Conservation (phyloP, 2,329 filamentous ascomycete species). For the Cephalotrichum gorgonifer region DNA sequence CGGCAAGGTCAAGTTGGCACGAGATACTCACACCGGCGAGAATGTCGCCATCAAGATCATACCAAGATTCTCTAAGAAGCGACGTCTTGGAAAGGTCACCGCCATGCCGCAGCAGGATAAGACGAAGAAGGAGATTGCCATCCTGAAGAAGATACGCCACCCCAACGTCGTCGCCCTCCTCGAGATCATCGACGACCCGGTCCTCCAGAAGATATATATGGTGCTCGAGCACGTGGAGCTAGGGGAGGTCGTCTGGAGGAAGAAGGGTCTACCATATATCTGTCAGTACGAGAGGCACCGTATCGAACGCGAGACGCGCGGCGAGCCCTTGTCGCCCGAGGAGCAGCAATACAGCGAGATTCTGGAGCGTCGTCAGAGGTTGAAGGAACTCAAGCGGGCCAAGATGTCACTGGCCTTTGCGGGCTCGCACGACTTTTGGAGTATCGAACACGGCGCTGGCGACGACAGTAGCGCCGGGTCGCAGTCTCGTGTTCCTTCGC, state of each 20-base stretch:
- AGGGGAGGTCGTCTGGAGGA: slow-evolving; percentile 90
- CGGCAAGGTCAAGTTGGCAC: slow-evolving; percentile 92
- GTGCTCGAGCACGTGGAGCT: slow-evolving; percentile 91
- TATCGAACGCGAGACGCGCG: slow-evolving; percentile 60
- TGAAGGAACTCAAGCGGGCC: slow-evolving; percentile 48
- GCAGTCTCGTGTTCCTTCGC: slow-evolving; percentile 30
- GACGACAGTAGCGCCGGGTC: slow-evolving; percentile 36
- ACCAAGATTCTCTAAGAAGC: slow-evolving; percentile 85
- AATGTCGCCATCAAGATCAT: slow-evolving; percentile 98
- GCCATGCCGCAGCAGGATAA: slow-evolving; percentile 59
- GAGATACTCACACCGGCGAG: slow-evolving; percentile 63
- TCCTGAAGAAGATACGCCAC: slow-evolving; percentile 95
- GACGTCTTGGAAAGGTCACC: slow-evolving; percentile 76
- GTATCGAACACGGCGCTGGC: slow-evolving; percentile 64
- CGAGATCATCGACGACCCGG: slow-evolving; percentile 95
- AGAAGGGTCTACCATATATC: slow-evolving; percentile 75
- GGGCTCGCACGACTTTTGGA: slow-evolving; percentile 64
- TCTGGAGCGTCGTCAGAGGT: slow-evolving; percentile 45
- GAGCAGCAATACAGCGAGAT: slow-evolving; percentile 51
- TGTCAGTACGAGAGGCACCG: slow-evolving; percentile 73
- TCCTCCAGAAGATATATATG: slow-evolving; percentile 96
- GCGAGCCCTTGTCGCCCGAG: slow-evolving; percentile 46
- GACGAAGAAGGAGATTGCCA: slow-evolving; percentile 92
- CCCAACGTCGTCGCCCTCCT: slow-evolving; percentile 92
- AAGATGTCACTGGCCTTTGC: slow-evolving; percentile 38